These are phyloP conservation scores for Yamadazyma philogaea DNA, from an alignment of 805 yeast species.

Conservation along the genomic window DNA sequence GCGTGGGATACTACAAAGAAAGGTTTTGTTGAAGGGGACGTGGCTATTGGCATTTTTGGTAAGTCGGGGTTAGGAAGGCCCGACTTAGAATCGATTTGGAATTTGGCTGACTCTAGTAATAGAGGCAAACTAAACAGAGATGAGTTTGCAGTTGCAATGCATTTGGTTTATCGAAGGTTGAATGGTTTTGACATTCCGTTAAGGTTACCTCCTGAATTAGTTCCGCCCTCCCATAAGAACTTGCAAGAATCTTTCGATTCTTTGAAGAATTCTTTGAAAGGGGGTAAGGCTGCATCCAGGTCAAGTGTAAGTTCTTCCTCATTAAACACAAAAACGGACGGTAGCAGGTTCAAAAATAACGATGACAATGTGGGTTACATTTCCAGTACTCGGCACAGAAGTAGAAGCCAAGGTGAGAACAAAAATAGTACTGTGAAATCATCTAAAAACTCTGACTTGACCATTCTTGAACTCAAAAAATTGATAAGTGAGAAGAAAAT, in stretches of 20 bases:
- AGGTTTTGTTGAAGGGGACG: constrained; percentile 75
- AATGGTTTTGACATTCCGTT: constrained; percentile 86
- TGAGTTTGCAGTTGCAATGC: constrained; percentile 97
- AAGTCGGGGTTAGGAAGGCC: constrained; percentile 85
- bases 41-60: constrained; percentile 82
- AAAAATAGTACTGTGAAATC: constrained; percentile 17
- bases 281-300: constrained; percentile 24
- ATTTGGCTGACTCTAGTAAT: constrained; percentile 75
- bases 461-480: constrained; percentile 58
- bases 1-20: constrained; percentile 74
- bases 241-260: constrained; percentile 68
- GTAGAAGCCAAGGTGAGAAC: constrained; percentile 23
- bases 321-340: constrained; percentile 24
- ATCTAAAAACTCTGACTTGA: constrained; percentile 31
- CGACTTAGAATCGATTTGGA: constrained; percentile 91
- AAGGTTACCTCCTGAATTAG: constrained; percentile 79
- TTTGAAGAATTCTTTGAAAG: constrained; percentile 62
- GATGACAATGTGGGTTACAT: constrained; percentile 67
- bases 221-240: constrained; percentile 81
- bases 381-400: constrained; percentile 62
- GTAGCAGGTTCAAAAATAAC: constrained; percentile 58
- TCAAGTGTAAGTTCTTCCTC: constrained; percentile 21
- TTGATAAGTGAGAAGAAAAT: constrained; percentile 69
- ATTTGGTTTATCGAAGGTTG: constrained; percentile 83
- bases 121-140: constrained; percentile 82